phyloP scores from a whole-genome alignment of 2,329 filamentous ascomycete genomes.

The Fusarium euwallaceae region DNA sequence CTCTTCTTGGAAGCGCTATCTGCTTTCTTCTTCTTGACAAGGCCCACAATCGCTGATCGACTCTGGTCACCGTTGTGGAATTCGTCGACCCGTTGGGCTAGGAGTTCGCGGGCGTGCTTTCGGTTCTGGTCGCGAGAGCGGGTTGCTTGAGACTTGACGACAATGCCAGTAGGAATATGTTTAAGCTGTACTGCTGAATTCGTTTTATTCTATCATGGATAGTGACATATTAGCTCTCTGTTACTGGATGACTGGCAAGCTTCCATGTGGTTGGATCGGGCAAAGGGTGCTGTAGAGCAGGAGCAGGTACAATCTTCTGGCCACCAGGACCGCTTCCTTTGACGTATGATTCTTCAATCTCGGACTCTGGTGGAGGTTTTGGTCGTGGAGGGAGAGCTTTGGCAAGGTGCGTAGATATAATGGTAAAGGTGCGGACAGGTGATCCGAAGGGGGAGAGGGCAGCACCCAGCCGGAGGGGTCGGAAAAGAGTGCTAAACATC shows the following conservation, averaged over 20 bases:
- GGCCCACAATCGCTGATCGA: constrained; percentile 73
- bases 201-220: constrained; percentile 84
- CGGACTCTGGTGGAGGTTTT: constrained; percentile 77
- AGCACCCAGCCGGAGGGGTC: constrained; percentile 8
- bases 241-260: not conserved
- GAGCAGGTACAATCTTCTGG: constrained; percentile 82
- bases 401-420: constrained; percentile 44
- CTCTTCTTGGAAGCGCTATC: constrained; percentile 86
- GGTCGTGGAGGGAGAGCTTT: constrained; percentile 82
- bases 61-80: constrained; percentile 78
- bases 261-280: not conserved
- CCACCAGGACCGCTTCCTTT: constrained; percentile 94
- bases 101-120: constrained; percentile 82
- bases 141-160: constrained; percentile 94
- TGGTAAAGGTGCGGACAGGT: constrained; percentile 48
- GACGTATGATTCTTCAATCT: constrained; percentile 87
- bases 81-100: constrained; percentile 82
- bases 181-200: constrained; percentile 93
- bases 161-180: constrained; percentile 89
- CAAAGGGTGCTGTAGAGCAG: not conserved
- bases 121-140: constrained; percentile 89
- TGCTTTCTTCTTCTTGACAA: constrained; percentile 75
- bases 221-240: constrained; percentile 8
- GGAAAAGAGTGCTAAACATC: constrained; percentile 20
- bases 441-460: constrained; percentile 5